Evolutionary conservation across 768 basidiomycete genomes (phyloP).

Genomic region (Kwoniella mangroviensis): DNA sequence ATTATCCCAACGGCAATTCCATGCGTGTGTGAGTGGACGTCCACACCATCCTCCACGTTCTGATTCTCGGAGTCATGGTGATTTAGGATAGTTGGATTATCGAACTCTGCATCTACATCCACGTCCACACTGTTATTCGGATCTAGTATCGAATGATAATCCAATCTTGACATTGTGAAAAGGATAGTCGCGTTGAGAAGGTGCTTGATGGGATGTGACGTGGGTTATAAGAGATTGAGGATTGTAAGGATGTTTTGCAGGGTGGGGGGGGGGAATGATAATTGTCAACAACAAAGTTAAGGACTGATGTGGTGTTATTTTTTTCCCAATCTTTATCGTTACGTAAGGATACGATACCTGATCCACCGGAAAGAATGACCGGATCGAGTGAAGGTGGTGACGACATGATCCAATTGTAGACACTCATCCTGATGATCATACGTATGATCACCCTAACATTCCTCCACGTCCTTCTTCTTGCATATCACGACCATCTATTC

Average conservation of each 20-base stretch:
- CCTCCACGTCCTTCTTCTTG: no score
- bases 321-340: neutral
- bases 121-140: conserved; percentile 3
- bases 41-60: neutral
- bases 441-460: no score
- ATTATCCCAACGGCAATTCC: neutral
- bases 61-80: neutral
- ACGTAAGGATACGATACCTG: neutral
- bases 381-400: neutral
- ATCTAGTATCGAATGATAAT: conserved; percentile 13
- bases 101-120: conserved; percentile 11
- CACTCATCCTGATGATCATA: no score
- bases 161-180: conserved; percentile 10
- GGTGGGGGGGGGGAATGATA: neutral
- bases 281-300: neutral
- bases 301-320: neutral
- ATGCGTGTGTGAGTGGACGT: neutral
- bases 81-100: conserved; percentile 12
- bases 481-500: no score
- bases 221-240: neutral
- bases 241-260: neutral
- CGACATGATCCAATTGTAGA: neutral
- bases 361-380: neutral
- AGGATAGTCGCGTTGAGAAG: conserved; percentile 2
- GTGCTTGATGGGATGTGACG: neutral